Percentiles rank a stretch among this genome's conserved stretches.
phyloP scores from a whole-genome alignment of 306 rosid species.

The Datisca glomerata region DNA sequence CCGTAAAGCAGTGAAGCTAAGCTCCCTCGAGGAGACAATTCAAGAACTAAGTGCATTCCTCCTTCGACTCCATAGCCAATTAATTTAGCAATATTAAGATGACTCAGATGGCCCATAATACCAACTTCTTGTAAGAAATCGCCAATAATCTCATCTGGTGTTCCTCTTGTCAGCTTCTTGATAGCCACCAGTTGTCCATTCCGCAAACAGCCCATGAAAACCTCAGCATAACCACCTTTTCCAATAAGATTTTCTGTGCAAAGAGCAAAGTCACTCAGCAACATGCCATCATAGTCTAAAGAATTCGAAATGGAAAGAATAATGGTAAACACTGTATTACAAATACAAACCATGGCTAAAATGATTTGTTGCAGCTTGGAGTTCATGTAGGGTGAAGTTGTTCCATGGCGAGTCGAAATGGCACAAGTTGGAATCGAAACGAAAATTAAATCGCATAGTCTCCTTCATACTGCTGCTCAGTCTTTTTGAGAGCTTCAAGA shows the following conservation, averaged over 20 bases:
- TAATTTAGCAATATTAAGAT: constrained; percentile 72
- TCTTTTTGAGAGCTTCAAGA: constrained; percentile 40
- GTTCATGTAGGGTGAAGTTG: constrained; percentile 56
- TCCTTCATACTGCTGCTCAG: constrained; percentile 67
- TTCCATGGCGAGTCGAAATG: constrained; percentile 61
- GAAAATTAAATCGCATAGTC: constrained; percentile 28
- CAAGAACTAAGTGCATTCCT: constrained; percentile 85
- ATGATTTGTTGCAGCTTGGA: constrained; percentile 54
- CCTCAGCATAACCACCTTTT: constrained; percentile 96
- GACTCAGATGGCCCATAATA: constrained; percentile 83
- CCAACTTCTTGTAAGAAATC: constrained; percentile 87
- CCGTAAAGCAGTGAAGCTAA: constrained; percentile 79
- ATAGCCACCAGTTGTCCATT: constrained; percentile 66
- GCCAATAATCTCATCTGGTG: constrained; percentile 54
- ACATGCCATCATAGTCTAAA: neutral
- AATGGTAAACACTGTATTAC: neutral
- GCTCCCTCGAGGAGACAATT: constrained; percentile 80
- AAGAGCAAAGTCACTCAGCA: neutral
- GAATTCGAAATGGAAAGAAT: neutral
- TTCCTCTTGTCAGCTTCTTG: constrained; percentile 64
- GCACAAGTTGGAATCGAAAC: constrained; percentile 25
- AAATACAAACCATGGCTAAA: constrained; percentile 51
- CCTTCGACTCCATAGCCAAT: constrained; percentile 96
- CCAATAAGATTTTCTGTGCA: constrained; percentile 72
- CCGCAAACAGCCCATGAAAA: constrained; percentile 71